Conservation (phyloP, 106 monocot genomes). For the Dioscorea alata region DNA sequence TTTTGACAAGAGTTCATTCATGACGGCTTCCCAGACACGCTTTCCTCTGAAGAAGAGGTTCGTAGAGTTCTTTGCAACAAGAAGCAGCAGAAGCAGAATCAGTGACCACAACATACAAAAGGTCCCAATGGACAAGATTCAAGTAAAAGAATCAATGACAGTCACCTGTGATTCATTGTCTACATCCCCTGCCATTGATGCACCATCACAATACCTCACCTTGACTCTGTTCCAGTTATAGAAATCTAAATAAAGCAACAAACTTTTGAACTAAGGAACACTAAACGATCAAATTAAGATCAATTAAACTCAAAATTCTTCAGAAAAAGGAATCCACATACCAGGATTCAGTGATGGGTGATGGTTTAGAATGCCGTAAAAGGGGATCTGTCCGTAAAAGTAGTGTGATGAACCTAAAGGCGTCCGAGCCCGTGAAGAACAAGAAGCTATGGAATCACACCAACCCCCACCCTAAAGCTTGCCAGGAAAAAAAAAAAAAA, state of each 20-base stretch:
- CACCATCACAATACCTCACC: constrained; percentile 94
- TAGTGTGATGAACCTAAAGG: constrained; percentile 58
- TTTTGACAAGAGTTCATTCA: constrained; percentile 57
- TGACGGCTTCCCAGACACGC: constrained; percentile 74
- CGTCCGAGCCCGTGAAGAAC: constrained; percentile 40
- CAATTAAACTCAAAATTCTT: not conserved
- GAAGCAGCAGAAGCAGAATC: not conserved
- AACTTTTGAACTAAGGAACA: not conserved
- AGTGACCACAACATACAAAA: not conserved
- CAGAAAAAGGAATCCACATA: constrained; percentile 2
- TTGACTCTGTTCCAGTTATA: constrained; percentile 97
- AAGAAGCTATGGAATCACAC: constrained; percentile 55
- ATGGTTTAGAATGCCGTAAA: constrained; percentile 79
- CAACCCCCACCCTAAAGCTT: constrained; percentile 90
- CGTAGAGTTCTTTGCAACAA: constrained; percentile 41
- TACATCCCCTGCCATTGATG: constrained; percentile 66
- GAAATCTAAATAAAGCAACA: constrained; percentile 53
- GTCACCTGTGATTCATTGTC: constrained; percentile 41
- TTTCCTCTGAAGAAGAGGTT: constrained; percentile 79
- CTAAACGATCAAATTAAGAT: not conserved
- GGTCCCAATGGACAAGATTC: not conserved
- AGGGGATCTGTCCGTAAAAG: constrained; percentile 41
- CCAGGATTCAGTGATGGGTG: constrained; percentile 66
- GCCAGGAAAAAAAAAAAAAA: constrained; percentile 1
- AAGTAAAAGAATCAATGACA: not conserved